Base-by-base conservation (phyloP, 2,329 filamentous ascomycete genomes). In the Colletotrichum orbiculare region DNA sequence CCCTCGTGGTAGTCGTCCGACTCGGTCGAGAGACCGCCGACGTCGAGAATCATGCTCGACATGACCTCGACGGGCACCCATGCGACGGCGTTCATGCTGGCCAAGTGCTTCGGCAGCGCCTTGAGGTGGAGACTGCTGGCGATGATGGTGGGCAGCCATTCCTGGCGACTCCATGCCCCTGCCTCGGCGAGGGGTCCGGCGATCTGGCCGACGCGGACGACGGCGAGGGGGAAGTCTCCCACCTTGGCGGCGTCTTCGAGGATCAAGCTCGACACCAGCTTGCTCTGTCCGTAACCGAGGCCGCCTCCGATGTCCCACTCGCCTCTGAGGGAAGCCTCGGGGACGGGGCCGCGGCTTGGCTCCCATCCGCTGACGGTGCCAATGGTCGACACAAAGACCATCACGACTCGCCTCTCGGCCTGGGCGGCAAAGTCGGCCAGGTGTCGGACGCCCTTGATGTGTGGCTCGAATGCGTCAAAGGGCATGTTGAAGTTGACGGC, bases 1-100 rank as follows among this genome's bases (percentile, higher is more conserved):
- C 62, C 62, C 11, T 65, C 62, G 34, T 61, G 55, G 11, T 61
- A 60, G n/a, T 60, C 55, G 3, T 11, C 33, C 33, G 61, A 55
- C 33, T 65, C 61, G 13, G 53, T 43, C 7, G 52, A 60, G 13
- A 65, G 37, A 15, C 61, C 50, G 50, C 83, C 78, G 2, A 84
- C 76, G 53, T 87, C 85, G 17, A 83, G 74, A 49, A 87, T 73
- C 5, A 83, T 73, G 0, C 73, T 71, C 1, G 83, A 81, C 34
- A 85, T 79, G 15, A 75, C 70, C 57, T 85, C 85, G 3, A 85
- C 78, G 0, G 86, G 84, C 2, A 84, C 77, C 86, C 86, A 89
- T 68, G 87, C 83, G 1, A 87, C 76, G 0, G 71, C 71, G 3
- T 81, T 72, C 71, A 80, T 73, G 1, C 69, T 62, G 0, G 83